phyloP scores from a whole-genome alignment of 768 basidiomycete species.

The Trametes sanguinea region DNA sequence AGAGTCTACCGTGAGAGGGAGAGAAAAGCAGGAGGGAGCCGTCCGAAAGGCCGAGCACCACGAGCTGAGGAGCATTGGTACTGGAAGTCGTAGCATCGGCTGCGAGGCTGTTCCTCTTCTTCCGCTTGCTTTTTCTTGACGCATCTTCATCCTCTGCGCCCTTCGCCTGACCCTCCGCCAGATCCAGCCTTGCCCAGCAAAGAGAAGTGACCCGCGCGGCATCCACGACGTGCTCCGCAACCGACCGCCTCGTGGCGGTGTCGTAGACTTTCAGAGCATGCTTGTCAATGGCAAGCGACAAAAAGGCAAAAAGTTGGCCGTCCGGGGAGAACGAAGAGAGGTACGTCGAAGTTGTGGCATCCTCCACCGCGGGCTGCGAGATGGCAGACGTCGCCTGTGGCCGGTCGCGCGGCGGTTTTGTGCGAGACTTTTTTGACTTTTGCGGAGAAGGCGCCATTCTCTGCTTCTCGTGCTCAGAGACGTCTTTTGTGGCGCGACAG shows the following conservation, averaged over 20 bases:
- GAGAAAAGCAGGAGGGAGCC: constrained; percentile 64
- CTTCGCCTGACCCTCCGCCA: constrained; percentile 27
- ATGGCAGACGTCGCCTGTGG: constrained; percentile 56
- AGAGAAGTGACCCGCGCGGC: constrained; percentile 56
- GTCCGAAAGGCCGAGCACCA: constrained; percentile 61
- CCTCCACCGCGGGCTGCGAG: constrained; percentile 56
- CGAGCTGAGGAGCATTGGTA: constrained; percentile 40
- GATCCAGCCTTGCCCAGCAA: constrained; percentile 49
- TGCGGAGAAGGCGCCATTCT: constrained; percentile 29
- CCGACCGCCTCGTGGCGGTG: constrained; percentile 52
- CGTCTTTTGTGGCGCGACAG: neutral
- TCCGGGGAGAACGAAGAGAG: constrained; percentile 63
- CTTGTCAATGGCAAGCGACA: constrained; percentile 70
- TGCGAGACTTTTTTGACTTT: constrained; percentile 53
- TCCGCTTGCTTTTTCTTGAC: constrained; percentile 56
- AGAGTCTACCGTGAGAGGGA: constrained; percentile 55
- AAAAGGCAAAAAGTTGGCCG: constrained; percentile 56
- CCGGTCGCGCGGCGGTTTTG: constrained; percentile 54
- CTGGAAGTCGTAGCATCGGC: constrained; percentile 29
- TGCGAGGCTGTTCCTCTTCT: constrained; percentile 42
- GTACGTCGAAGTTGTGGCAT: constrained; percentile 43
- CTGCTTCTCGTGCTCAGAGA: neutral
- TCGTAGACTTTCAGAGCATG: constrained; percentile 69
- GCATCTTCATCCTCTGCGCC: constrained; percentile 29
- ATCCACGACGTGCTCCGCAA: constrained; percentile 60